These are phyloP conservation scores for Elaeis oleifera DNA, from an alignment of 202 grass and related monocot species.

Conservation along the genomic window DNA sequence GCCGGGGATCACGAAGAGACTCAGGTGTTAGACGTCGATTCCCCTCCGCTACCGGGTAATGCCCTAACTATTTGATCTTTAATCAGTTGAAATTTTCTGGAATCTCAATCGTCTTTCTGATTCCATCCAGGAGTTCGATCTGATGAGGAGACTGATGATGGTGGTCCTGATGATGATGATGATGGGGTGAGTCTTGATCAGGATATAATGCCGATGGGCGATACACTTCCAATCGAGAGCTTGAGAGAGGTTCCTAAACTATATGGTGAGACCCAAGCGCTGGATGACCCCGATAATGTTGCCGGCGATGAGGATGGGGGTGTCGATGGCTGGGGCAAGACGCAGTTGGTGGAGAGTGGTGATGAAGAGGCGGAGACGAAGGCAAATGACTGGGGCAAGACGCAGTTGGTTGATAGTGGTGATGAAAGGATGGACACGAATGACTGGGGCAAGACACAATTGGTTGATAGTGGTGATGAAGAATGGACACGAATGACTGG, in stretches of 20 bases:
- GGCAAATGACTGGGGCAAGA: constrained; percentile 21
- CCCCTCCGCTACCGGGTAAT: constrained; percentile 31
- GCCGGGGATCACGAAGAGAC: constrained; percentile 28
- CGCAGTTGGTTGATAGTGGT: constrained; percentile 15
- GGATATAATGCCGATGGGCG: background rate
- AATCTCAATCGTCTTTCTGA: background rate
- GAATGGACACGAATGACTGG: constrained; percentile 15
- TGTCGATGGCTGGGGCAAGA: constrained; percentile 15
- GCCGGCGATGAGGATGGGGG: constrained; percentile 15
- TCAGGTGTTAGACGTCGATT: constrained; percentile 26
- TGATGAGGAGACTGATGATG: background rate
- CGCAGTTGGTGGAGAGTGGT: constrained; percentile 15
- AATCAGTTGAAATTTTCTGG: background rate
- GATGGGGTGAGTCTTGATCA: background rate
- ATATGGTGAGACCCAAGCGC: constrained; percentile 38
- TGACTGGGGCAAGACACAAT: constrained; percentile 34
- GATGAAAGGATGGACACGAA: background rate
- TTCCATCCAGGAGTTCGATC: constrained; percentile 11
- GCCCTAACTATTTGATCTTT: background rate
- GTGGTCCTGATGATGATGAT: background rate
- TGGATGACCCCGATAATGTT: constrained; percentile 29
- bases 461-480: constrained; percentile 32
- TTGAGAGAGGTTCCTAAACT: constrained; percentile 21
- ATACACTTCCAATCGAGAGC: background rate
- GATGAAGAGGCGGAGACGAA: background rate